These are phyloP conservation scores for Graphiopsis chlorocephala DNA, from an alignment of 2,329 filamentous ascomycete species.

Conservation along the genomic window DNA sequence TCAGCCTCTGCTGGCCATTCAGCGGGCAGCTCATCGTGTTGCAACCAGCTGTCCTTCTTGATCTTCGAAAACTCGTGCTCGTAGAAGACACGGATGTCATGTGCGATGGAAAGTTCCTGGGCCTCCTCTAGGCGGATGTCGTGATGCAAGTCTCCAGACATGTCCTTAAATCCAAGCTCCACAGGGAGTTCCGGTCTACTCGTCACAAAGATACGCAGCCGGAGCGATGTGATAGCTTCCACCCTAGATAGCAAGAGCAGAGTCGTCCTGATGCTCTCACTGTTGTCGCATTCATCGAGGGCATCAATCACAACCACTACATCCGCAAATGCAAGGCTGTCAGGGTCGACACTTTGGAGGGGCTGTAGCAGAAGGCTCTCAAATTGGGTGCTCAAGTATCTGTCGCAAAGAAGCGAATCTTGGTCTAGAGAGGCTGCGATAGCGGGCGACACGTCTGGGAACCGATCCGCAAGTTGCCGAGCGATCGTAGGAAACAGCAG, in stretches of 20 bases:
- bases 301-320: conserved; percentile 32
- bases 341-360: not conserved
- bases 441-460: not conserved
- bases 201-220: conserved; percentile 25
- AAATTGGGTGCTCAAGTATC: conserved; percentile 15
- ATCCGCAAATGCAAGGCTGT: conserved; percentile 11
- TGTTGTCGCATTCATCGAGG: conserved; percentile 33
- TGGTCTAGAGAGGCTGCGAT: conserved; percentile 13
- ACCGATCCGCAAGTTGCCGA: conserved; percentile 14
- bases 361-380: conserved; percentile 18
- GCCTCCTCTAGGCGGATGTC: conserved; percentile 25
- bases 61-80: not conserved
- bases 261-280: conserved; percentile 7
- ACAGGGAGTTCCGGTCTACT: conserved; percentile 27
- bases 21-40: not conserved
- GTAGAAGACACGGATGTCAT: not conserved
- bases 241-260: conserved; percentile 21
- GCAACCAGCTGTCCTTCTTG: not conserved
- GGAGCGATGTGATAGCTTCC: conserved; percentile 9
- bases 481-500: conserved; percentile 20
- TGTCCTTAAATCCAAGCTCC: conserved; percentile 20
- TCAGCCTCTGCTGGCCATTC: not conserved
- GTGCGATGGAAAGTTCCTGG: not conserved
- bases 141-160: conserved; percentile 17
- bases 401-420: conserved; percentile 9